Evolutionary conservation across 192 early-diverging fungal species (phyloP).

Genomic region (Radiomyces spectabilis): DNA sequence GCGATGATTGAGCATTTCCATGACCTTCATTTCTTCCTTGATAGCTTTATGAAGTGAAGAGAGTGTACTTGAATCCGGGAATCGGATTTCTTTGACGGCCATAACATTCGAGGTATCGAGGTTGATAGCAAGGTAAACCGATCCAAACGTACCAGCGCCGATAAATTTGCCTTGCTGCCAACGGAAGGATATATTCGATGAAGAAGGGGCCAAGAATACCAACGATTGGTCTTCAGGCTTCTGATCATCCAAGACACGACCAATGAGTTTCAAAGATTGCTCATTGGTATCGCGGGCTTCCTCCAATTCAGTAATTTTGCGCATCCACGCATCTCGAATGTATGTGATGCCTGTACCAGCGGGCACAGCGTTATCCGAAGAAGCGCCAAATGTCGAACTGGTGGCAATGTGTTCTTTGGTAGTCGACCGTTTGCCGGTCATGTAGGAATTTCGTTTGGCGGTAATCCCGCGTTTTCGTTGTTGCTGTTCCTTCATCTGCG

Average conservation of each 20-base stretch:
- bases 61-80: slow-evolving; percentile 60
- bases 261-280: slow-evolving; percentile 49
- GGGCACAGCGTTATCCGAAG: slow-evolving; percentile 3
- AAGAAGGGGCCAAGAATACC: slow-evolving; percentile 66
- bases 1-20: slow-evolving; percentile 81
- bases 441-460: slow-evolving; percentile 13
- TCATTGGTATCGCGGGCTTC: slow-evolving; percentile 36
- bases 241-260: slow-evolving; percentile 73
- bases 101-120: slow-evolving; percentile 77
- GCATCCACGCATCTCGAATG: slow-evolving; percentile 45
- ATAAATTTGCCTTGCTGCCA: slow-evolving; percentile 85
- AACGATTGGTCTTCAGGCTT: slow-evolving; percentile 74
- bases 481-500: slow-evolving; percentile 15
- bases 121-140: slow-evolving; percentile 80
- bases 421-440: slow-evolving; percentile 10
- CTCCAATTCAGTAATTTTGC: slow-evolving; percentile 47
- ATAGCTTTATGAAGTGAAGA: slow-evolving; percentile 62
- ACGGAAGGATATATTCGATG: slow-evolving; percentile 70
- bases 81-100: slow-evolving; percentile 90
- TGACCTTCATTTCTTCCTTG: slow-evolving; percentile 86
- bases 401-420: slow-evolving; percentile 24
- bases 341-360: slow-evolving; percentile 8
- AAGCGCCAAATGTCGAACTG: slow-evolving; percentile 20
- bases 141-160: slow-evolving; percentile 82
- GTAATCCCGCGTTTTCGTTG: slow-evolving; percentile 16